Base-by-base conservation (phyloP, 2,329 filamentous ascomycete genomes). In the Cercospora sp. region DNA sequence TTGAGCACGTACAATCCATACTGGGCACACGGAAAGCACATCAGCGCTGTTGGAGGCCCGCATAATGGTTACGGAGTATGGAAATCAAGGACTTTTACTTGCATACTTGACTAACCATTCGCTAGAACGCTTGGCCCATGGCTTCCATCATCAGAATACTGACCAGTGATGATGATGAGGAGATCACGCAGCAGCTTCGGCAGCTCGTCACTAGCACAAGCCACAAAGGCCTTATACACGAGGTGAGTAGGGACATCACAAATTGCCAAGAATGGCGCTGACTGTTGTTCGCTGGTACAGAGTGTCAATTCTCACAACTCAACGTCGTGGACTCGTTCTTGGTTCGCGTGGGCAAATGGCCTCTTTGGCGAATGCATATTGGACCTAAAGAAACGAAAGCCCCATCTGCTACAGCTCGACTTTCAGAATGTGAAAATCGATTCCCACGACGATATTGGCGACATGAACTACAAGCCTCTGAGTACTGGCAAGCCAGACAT, bases 91-190 rank as follows among this genome's bases (percentile, higher is more conserved):
- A 75, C 72, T 58, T 82, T 30, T 84, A 82, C 82, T 82, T 82
- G 0, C 34, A 67, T 28, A 7, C 32, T 18, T 26, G 26, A n/a
- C 32, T 40, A 8, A 63, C 21, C 12, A 12, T 16, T 34, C 24
- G 12, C 61, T 18, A 51, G 28, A 59, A 49, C 30, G 67, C 37
- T 5, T 64, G 64, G 64, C 64, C 68, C 0, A 82, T 85, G 81
- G 82, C 82, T 9, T 79, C 77, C 5, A 84, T 85, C 67, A 80
- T 84, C 30, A 78, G 82, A 5, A 82, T 84, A 16, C 67, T 85
- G 69, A 85, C 83, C 16, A 81, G 74, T 53, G 75, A 80, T 30
- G 76, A 84, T 63, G 81, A 82, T 45, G 76, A 75, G 0, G 83
- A 85, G 74, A 83, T 84, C 63, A 57, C 57, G 5, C 77, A 74